Percentiles rank a stretch among this genome's conserved stretches.
phyloP scores from a whole-genome alignment of 2,329 filamentous ascomycete species.

The Leptodontidium sp. region DNA sequence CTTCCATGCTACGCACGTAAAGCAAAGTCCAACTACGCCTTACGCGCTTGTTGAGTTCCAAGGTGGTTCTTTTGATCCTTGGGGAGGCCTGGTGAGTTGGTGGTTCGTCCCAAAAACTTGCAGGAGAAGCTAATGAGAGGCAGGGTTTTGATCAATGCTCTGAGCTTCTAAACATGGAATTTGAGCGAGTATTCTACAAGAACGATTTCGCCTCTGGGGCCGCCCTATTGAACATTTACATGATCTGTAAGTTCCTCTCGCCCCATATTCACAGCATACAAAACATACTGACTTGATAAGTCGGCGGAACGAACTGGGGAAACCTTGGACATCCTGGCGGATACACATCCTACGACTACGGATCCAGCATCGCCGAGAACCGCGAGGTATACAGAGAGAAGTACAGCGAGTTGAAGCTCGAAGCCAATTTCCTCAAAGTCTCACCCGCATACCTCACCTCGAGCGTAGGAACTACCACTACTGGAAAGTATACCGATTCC shows the following conservation, averaged over 20 bases:
- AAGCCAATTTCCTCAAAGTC: slow-evolving; percentile 77
- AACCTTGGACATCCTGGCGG: slow-evolving; percentile 75
- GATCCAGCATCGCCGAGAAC: slow-evolving; percentile 72
- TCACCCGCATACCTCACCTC: slow-evolving; percentile 74
- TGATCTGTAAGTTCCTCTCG: slow-evolving; percentile 57
- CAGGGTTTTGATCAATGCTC: slow-evolving; percentile 72
- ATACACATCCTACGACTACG: slow-evolving; percentile 67
- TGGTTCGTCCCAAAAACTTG: not conserved
- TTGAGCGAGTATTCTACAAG: slow-evolving; percentile 82
- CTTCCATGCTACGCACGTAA: slow-evolving; percentile 61
- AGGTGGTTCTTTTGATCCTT: slow-evolving; percentile 76
- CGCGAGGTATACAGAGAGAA: slow-evolving; percentile 75
- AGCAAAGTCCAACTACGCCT: slow-evolving; percentile 70
- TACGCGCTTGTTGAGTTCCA: slow-evolving; percentile 71
- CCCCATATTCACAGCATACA: not conserved
- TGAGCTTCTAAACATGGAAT: slow-evolving; percentile 73
- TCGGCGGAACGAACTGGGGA: slow-evolving; percentile 85
- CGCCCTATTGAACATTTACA: slow-evolving; percentile 77
- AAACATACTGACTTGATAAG: slow-evolving; percentile 56
- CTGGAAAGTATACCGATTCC: slow-evolving; percentile 59
- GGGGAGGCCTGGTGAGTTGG: slow-evolving; percentile 64
- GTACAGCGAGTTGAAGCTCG: slow-evolving; percentile 80
- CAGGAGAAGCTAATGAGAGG: slow-evolving; percentile 10
- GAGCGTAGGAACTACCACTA: slow-evolving; percentile 57
- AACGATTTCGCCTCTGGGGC: slow-evolving; percentile 73